Evolutionary conservation across 2,329 filamentous ascomycete species (phyloP), one percentile per base, ranked within the genome.

Genomic region (Daldinia sp.): DNA sequence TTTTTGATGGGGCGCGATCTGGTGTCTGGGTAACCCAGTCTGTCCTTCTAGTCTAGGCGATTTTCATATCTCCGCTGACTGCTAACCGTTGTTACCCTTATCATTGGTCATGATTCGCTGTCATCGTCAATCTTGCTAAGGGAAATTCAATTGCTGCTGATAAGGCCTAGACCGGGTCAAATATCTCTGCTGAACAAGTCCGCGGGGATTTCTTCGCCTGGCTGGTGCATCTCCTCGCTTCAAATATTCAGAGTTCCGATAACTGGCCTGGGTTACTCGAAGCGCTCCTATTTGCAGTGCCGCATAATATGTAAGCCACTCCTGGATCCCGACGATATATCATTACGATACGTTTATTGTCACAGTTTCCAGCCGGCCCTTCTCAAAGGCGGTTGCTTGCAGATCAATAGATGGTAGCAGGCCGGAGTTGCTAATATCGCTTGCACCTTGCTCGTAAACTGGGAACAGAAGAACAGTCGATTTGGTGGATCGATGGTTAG

Each of bases 31-130:
- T 67, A 67, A 57, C 65, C 65, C 42, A 67, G 54, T 63, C 58
- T 23, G 41, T 65, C 51, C 30, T 51, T 69, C 55, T 26, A 46
- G 39, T 63, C 56, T 69, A 65, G 70, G 68, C 62, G 72, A 59
- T 72, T 75, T 71, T 71, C 56, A 71, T 69, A 77, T 76, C 74
- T 77, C 74, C 75, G 75, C 71, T 63, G 55, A 69, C 42, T 50
- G n/a, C 63, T 33, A 63, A 35, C 54, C 54, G 46, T 63, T 48
- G 41, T 64, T 55, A 18, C 33, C 50, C 73, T 75, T 76, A 76
- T 75, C 74, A 68, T 55, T 44, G 33, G 58, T 61, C 57, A 65
- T 76, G 69, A 75, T 75, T 74, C 73, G 73, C 69, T 61, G 55
- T 56, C 56, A 69, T 68, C 60, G 67, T 68, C 66, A 57, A 56